Evolutionary conservation across 2,329 filamentous ascomycete species (phyloP), one percentile per base, ranked within the genome.

Genomic region (Fusarium anguioides): DNA sequence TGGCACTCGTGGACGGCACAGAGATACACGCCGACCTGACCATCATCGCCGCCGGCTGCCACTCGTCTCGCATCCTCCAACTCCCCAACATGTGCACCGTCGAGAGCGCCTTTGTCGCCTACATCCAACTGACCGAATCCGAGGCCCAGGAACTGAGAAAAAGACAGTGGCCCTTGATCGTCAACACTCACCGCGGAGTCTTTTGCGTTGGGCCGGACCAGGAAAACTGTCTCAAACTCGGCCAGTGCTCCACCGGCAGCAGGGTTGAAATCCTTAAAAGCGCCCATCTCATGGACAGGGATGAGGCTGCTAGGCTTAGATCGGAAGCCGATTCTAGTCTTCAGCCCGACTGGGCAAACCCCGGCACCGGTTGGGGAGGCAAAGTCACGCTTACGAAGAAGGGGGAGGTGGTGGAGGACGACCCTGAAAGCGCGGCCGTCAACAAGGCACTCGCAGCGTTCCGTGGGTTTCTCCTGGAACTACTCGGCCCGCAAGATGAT

Each of bases 131-230:
- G 6, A 35, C 27, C 29, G 27, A 47, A n/a, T 21, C 26, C 18
- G 44, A 47, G 11, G 29, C 27, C 44, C 26, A 47, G 29, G 44
- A 47, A 35, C 29, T 47, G 9, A 47, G 20, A 15, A 47, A 14
- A 47, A n/a, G 27, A 33, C 20, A 47, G 44, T 47, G 44, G 44
- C 44, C 44, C 27, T 33, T 47, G 18, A 35, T 47, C 18, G 44
- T 47, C 29, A 47, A 47, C 44, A 47, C 44, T 1, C 44, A 47
- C 29, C 44, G 44, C 44, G 44, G 44, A 31, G 29, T 47, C 29
- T 47, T 47, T 47, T 47, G 44, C 15, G 44, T 47, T n/a, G 44
- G 44, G 29, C 44, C 44, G 18, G 44, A 47, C 24, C 44, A 47
- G 27, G 44, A 47, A 1, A 47, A 47, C 44, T 47, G 44, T 20